phyloP scores from a whole-genome alignment of 83 land plant genomes.

The Diphasiastrum complanatum region DNA sequence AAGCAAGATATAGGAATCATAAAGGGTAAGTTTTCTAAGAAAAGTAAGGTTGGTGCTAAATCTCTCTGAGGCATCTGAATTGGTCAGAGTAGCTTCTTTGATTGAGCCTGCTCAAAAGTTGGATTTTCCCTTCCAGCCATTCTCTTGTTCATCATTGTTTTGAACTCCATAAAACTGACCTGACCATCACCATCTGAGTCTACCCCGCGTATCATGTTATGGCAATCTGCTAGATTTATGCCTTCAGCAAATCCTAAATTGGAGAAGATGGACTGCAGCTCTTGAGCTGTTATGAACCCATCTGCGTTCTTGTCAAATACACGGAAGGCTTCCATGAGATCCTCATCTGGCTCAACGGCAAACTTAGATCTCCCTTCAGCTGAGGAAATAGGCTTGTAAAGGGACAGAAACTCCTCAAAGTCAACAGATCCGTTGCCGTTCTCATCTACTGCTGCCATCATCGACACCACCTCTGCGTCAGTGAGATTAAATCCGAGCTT shows the following conservation, averaged over 20 bases:
- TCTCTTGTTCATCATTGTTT: conserved; percentile 23
- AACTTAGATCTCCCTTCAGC: not conserved
- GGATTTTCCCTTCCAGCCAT: no score
- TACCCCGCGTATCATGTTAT: conserved; percentile 5
- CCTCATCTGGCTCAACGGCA: not conserved
- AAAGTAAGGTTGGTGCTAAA: no score
- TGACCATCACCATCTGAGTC: conserved; percentile 17
- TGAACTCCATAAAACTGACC: conserved; percentile 17
- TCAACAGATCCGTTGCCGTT: not conserved
- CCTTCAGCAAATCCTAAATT: conserved; percentile 6
- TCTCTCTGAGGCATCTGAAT: no score
- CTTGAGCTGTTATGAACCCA: conserved; percentile 3
- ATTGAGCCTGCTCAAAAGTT: no score
- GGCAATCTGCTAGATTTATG: not conserved
- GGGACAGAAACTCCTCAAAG: conserved; percentile 6
- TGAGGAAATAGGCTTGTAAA: not conserved
- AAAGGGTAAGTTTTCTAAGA: no score
- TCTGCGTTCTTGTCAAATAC: conserved; percentile 9
- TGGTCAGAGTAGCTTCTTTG: no score
- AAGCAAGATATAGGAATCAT: no score
- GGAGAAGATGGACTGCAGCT: conserved; percentile 15
- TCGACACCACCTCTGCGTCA: not conserved
- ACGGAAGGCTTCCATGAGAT: conserved; percentile 4
- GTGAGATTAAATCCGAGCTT: conserved; percentile 1
- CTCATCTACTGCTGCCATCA: not conserved